phyloP scores from a whole-genome alignment of 768 basidiomycete species.

The Saitozyma podzolica region DNA sequence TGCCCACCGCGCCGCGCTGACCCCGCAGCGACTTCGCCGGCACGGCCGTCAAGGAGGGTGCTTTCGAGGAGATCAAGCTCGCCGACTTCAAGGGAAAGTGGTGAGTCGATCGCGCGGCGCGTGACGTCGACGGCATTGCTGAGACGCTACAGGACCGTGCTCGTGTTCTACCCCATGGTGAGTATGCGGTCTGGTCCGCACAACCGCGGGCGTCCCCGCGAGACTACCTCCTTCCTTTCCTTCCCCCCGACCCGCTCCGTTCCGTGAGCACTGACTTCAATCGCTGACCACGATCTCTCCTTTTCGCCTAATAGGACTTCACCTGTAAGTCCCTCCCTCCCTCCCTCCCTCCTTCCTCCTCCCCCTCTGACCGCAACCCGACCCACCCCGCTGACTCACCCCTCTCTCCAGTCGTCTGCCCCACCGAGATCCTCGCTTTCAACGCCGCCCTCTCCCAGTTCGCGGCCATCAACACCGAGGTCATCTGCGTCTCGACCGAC shows the following conservation, averaged over 20 bases:
- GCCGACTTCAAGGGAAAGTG: slow-evolving; percentile 77
- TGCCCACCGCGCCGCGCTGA: slow-evolving; percentile 3
- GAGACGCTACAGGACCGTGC: slow-evolving; percentile 67
- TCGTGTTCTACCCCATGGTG: slow-evolving; percentile 87
- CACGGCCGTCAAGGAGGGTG: slow-evolving; percentile 70
- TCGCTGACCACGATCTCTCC: no score
- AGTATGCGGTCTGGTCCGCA: no score
- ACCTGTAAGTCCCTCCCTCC: slow-evolving; percentile 14
- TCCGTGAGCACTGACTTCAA: no score
- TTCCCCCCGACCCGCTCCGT: no score
- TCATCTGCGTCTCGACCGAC: slow-evolving; percentile 87
- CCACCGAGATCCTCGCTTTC: slow-evolving; percentile 95
- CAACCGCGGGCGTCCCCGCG: no score
- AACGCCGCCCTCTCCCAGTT: slow-evolving; percentile 80
- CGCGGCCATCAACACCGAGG: slow-evolving; percentile 68
- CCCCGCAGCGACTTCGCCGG: slow-evolving; percentile 31
- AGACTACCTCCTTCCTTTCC: no score
- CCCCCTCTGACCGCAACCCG: not conserved
- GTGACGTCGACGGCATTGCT: not conserved
- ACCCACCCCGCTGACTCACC: slow-evolving; percentile 1
- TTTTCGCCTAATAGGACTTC: slow-evolving; percentile 53
- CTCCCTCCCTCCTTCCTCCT: not conserved
- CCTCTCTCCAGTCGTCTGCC: slow-evolving; percentile 58
- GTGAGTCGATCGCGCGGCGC: slow-evolving; percentile 54
- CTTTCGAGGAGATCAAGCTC: slow-evolving; percentile 76